Percentiles rank a stretch among this genome's conserved stretches.
phyloP scores from a whole-genome alignment of 208 protist species.

The Leishmania tarentolae region DNA sequence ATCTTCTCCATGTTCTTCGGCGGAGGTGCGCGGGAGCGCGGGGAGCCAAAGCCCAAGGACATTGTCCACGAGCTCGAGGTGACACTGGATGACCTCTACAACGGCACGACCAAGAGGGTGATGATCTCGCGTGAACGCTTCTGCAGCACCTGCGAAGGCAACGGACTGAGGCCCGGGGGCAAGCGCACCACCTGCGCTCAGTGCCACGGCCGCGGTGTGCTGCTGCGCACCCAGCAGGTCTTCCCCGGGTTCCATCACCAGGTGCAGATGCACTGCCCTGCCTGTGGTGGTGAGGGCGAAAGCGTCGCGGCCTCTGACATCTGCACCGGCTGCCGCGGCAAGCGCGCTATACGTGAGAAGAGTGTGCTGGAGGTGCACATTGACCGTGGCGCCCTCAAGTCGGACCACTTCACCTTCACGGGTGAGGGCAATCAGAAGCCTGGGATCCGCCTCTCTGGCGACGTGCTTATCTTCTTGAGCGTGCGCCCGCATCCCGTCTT shows the following conservation, averaged over 20 bases:
- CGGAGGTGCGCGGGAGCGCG: conserved; percentile 54
- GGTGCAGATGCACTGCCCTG: conserved; percentile 85
- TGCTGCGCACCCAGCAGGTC: conserved; percentile 88
- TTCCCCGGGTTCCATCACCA: conserved; percentile 96
- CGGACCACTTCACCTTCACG: conserved; percentile 93
- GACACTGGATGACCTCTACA: conserved; percentile 97
- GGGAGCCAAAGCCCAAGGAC: conserved; percentile 93
- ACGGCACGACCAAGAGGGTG: conserved; percentile 93
- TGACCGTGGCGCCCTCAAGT: conserved; percentile 93
- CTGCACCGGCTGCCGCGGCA: conserved; percentile 94
- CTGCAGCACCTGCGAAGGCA: conserved; percentile 73
- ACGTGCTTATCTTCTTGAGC: conserved; percentile 96
- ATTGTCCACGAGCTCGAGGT: conserved; percentile 92
- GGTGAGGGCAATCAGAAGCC: conserved; percentile 95
- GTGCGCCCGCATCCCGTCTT: conserved; percentile 94
- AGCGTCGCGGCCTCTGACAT: conserved; percentile 80
- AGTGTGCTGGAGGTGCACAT: conserved; percentile 96
- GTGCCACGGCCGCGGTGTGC: conserved; percentile 93
- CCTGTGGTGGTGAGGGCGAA: conserved; percentile 90
- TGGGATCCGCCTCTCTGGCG: conserved; percentile 87
- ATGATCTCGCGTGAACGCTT: conserved; percentile 77
- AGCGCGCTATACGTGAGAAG: conserved; percentile 89
- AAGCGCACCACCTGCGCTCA: conserved; percentile 64
- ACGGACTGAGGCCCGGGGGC: conserved; percentile 56
- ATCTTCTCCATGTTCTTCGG: conserved; percentile 92